Evolutionary conservation across 2,329 filamentous ascomycete species (phyloP), one percentile per base, ranked within the genome.

Genomic region (Aureobasidium sp.): DNA sequence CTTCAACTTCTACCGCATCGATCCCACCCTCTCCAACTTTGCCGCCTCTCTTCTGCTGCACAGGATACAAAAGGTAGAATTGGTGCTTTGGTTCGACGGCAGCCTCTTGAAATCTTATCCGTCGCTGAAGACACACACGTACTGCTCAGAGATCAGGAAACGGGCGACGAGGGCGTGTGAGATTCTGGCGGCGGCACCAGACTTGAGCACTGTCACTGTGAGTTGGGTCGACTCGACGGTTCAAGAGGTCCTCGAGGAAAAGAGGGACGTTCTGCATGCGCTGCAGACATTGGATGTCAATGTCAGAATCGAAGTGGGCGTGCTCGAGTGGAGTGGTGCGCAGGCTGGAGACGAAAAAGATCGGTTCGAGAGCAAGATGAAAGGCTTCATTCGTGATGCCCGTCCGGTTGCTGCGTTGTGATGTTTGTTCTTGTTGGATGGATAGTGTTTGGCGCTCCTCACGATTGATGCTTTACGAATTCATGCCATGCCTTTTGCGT

Each of bases 1-100:
- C 48, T 74, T 74, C 67, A 73, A 73, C 59, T 73, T 72, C 67
- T 73, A 72, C 61, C 70, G 71, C 48, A 65, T 70, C 27, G 72
- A 74, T 62, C 70, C 71, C 3, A 65, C 71, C 14, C 66, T 73
- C 4, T 60, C 63, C n/a, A 64, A 67, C 9, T 64, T 73, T 12
- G 69, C 69, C 20, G 57, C 60, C 4, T 66, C 63, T 20, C 58
- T 64, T 12, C 59, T 59, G 3, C 66, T 73, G 5, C 22, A 45
- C 14, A 57, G 62, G n/a, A 67, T 74, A 2, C 62, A 67, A 31
- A 70, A 68, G 15, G 66, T 73, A 8, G 71, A 74, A 53, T 52
- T 74, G 20, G 68, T 72, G 20, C 71, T 73, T 65, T 72, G 72
- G 61, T 70, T 68, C 49, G 71, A 72, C 57, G 66, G 69, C 27